Base-by-base conservation (phyloP, 2,329 filamentous ascomycete species). In the Arthroderma sp. region DNA sequence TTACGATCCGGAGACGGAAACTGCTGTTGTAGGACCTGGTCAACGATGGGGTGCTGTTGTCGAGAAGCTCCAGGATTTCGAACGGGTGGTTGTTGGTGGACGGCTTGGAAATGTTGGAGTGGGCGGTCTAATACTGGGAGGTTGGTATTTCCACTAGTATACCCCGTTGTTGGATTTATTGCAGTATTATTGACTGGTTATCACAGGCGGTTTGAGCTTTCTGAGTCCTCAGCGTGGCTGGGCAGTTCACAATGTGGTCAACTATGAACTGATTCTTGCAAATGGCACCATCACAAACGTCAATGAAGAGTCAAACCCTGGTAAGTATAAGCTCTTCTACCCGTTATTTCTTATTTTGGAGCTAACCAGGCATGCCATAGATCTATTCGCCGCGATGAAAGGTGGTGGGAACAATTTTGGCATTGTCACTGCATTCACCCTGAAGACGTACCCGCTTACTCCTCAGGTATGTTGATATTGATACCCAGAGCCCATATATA, bases 91-190 rank as follows among this genome's bases (percentile, higher is more conserved):
- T 37, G 65, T 68, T 30, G 69, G 70, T 40, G 70, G 67, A 5
- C 61, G 70, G 28, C 58, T 72, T 41, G 69, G 69, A 29, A 66
- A 65, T 34, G 68, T 70, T n/a, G 69, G 69, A 6, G 59, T 70
- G 11, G 68, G 68, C 34, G 68, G 69, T 4, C 63, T 70, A 38
- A 63, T 71, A 33, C 58, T 71, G 5, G 68, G 68, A 43, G 62
- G 66, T 55, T 59, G 50, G 51, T 54, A 53, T 4, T 52, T 46
- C 10, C 7, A 9, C 29, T 10, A 33, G 11, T 34, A 8, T 7
- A n/a, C 7, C 11, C 6, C n/a, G 6, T 9, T 11, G 4, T 22
- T 22, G 15, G 15, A 22, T 22, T 4, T 27, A 15, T 36, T 30
- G 11, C 6, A 27, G 6, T 22, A 6, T 8, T 22, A 41, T 29